Evolutionary conservation across 805 yeast genomes (phyloP).

Genomic region (Yarrowia bubula): DNA sequence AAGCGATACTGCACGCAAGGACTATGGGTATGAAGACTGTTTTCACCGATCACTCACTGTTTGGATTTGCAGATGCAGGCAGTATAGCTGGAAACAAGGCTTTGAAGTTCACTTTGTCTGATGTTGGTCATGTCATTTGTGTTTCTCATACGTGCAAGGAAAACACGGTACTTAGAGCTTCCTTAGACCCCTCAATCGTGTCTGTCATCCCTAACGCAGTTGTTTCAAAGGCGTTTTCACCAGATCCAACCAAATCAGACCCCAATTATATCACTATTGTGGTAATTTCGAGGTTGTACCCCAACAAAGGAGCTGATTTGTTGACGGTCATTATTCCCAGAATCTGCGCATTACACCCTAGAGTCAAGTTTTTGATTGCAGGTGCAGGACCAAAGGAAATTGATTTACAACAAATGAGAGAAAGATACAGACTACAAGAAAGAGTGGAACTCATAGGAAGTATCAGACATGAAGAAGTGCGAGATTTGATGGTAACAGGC

Average conservation of each 20-base stretch:
- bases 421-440: constrained; percentile 77
- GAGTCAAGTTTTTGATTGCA: constrained; percentile 79
- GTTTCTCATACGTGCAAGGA: constrained; percentile 97
- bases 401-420: constrained; percentile 94
- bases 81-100: constrained; percentile 84
- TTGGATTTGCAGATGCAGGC: constrained; percentile 86
- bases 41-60: constrained; percentile 92
- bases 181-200: constrained; percentile 70
- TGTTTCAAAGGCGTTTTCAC: constrained; percentile 71
- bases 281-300: constrained; percentile 84
- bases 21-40: constrained; percentile 91
- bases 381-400: constrained; percentile 97
- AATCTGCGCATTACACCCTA: constrained; percentile 61
- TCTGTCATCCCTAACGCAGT: constrained; percentile 97
- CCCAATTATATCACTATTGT: constrained; percentile 68
- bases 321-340: constrained; percentile 80
- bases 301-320: constrained; percentile 95
- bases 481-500: constrained; percentile 90
- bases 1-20: constrained; percentile 84
- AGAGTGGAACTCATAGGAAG: constrained; percentile 83
- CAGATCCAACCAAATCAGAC: constrained; percentile 39
- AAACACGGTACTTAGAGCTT: constrained; percentile 85
- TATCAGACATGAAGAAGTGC: constrained; percentile 85
- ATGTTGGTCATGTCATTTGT: constrained; percentile 90
- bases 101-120: constrained; percentile 76